Evolutionary conservation across 345 rosid genomes (phyloP), one percentile per base, ranked within the genome.

Genomic region (Theobroma cacao): DNA sequence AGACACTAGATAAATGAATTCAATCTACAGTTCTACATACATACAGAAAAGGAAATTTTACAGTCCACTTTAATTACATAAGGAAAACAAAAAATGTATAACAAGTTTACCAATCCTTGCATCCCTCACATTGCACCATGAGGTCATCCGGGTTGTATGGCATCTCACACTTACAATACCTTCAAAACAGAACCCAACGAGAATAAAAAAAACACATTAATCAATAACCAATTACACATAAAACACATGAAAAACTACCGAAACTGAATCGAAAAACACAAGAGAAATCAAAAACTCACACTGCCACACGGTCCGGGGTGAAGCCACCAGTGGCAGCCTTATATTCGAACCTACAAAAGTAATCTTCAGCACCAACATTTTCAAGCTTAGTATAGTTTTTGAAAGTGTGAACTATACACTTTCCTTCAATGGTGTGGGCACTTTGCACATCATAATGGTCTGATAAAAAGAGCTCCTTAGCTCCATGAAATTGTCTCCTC

Each of bases 111-210:
- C 95, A 93, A 82, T 93, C 97, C 83, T 91, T 91, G 94, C 95
- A 93, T 63, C 90, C 94, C 76, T 93, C 97, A 55, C 97, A 90
- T 58, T 90, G 95, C 86, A 93, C 95, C 97, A 91, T 93, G 65
- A 93, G 88, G 74, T 91, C 95, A 77, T 91, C 97, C 4, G 97
- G 97, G 72, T 93, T 93, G 77, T 91, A 93, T 0, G 97, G 97
- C 97, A 91, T 93, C 84, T 93, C 97, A 79, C 97, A 90, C 72
- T 93, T 91, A 81, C 97, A 93, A 83, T 93, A 93, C 87, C 97
- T 93, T 83, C 81, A 86, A 71, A 82, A 84, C 52, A 79, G 75
- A 74, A 52, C 11, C 20, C 64, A 64, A 64, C 67, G 70, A 14
- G 24, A 52, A n/a, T n/a, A 36, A 41, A 75, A 24, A 69, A 78